Evolutionary conservation across 306 rosid species (phyloP).

Genomic region (Sophora flavescens): DNA sequence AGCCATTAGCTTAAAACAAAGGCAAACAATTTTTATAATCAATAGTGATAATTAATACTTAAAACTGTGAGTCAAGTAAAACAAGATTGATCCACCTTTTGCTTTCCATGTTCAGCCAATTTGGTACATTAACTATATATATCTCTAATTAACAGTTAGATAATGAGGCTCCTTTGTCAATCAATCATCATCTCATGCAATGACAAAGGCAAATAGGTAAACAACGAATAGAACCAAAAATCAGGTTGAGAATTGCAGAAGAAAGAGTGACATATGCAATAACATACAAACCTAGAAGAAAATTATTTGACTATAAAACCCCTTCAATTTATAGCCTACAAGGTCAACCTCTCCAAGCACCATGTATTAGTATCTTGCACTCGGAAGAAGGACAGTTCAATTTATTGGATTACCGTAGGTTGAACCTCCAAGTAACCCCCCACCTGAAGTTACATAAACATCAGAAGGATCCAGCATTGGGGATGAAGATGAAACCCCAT

Average conservation of each 20-base stretch:
- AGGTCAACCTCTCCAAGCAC: conserved; percentile 43
- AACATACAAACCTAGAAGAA: conserved; percentile 49
- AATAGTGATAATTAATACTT: conserved; percentile 23
- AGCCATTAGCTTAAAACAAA: conserved; percentile 39
- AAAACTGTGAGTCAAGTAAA: neutral
- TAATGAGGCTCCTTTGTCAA: conserved; percentile 34
- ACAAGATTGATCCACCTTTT: conserved; percentile 27
- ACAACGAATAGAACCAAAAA: conserved; percentile 38
- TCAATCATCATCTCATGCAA: conserved; percentile 48
- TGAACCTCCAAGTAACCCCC: conserved; percentile 78
- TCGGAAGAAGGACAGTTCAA: conserved; percentile 50
- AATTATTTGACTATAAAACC: conserved; percentile 14
- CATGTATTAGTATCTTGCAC: conserved; percentile 46
- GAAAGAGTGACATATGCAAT: conserved; percentile 44
- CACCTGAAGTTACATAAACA: conserved; percentile 65
- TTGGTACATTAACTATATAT: conserved; percentile 43
- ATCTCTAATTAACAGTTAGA: conserved; percentile 29
- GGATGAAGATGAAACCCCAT: conserved; percentile 68
- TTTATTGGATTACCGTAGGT: conserved; percentile 81
- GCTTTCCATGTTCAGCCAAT: conserved; percentile 49
- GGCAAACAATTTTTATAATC: conserved; percentile 15
- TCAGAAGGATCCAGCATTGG: conserved; percentile 78
- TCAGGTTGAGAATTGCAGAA: conserved; percentile 26
- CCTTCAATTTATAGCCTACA: conserved; percentile 49
- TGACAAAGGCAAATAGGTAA: conserved; percentile 36